Percentiles rank a stretch among this genome's conserved stretches.
These are phyloP conservation scores for Colletotrichum sp. DNA, from an alignment of 2,329 filamentous ascomycete species.

Conservation along the genomic window DNA sequence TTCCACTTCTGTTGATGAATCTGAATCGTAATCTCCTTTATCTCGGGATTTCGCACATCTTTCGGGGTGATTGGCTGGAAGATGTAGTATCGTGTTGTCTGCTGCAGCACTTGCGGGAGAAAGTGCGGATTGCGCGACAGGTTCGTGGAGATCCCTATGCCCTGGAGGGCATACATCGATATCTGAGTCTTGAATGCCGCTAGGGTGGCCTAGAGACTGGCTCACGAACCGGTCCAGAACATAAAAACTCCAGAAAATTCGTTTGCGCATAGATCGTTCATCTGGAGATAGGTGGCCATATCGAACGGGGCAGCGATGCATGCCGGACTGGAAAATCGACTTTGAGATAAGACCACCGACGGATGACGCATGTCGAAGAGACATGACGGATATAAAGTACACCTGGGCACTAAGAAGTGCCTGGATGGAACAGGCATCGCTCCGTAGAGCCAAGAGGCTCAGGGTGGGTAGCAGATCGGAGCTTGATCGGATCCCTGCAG, in stretches of 20 bases:
- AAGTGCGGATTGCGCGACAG: neutral
- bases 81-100: neutral
- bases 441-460: slow-evolving; percentile 39
- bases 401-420: slow-evolving; percentile 52
- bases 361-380: slow-evolving; percentile 50
- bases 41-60: neutral
- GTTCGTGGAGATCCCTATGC: slow-evolving; percentile 27
- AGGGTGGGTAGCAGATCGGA: slow-evolving; percentile 34
- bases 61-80: slow-evolving; percentile 10
- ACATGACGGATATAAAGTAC: slow-evolving; percentile 51
- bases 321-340: slow-evolving; percentile 51
- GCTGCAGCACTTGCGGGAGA: neutral
- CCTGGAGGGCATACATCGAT: slow-evolving; percentile 40
- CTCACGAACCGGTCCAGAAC: slow-evolving; percentile 39
- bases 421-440: slow-evolving; percentile 50
- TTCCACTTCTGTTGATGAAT: neutral
- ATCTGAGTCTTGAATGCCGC: slow-evolving; percentile 37
- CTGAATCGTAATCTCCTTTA: neutral
- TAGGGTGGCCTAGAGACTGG: slow-evolving; percentile 38
- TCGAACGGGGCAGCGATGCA: slow-evolving; percentile 55
- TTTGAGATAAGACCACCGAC: slow-evolving; percentile 50
- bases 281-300: slow-evolving; percentile 45
- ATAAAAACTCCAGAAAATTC: slow-evolving; percentile 45
- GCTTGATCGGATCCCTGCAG: neutral
- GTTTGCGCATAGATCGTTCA: slow-evolving; percentile 37